These are phyloP conservation scores for Xylaria sp. DNA, from an alignment of 2,329 filamentous ascomycete genomes.

Conservation along the genomic window DNA sequence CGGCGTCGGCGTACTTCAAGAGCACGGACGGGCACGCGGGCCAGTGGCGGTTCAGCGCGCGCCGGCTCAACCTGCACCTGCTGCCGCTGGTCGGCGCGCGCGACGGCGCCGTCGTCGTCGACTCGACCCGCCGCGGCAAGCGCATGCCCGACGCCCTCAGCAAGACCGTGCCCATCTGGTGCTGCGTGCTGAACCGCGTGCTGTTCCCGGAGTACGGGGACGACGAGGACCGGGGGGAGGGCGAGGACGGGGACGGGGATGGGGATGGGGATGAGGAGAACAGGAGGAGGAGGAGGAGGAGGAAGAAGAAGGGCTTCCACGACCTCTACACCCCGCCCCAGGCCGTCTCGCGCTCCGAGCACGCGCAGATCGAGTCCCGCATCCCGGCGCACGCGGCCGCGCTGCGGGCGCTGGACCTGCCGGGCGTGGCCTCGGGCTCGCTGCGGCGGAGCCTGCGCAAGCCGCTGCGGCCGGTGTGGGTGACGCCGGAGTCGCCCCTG, in stretches of 20 bases:
- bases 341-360: slow-evolving; percentile 74
- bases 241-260: too few relatives aligned
- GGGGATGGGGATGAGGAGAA: slow-evolving; percentile 2
- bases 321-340: slow-evolving; percentile 71
- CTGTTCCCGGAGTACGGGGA: slow-evolving; percentile 64
- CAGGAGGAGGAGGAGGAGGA: slow-evolving; percentile 27
- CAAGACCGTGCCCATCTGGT: slow-evolving; percentile 95
- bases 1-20: slow-evolving; percentile 89
- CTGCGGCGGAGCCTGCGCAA: slow-evolving; percentile 64
- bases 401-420: slow-evolving; percentile 63
- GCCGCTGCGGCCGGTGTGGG: slow-evolving; percentile 78
- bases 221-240: too few relatives aligned
- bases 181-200: slow-evolving; percentile 77
- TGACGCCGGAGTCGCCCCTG: slow-evolving; percentile 68
- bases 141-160: slow-evolving; percentile 92
- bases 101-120: slow-evolving; percentile 84
- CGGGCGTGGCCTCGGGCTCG: slow-evolving; percentile 40
- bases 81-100: slow-evolving; percentile 66
- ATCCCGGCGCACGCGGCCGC: slow-evolving; percentile 58
- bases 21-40: slow-evolving; percentile 93
- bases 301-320: slow-evolving; percentile 40
- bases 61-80: slow-evolving; percentile 83
- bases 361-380: slow-evolving; percentile 72
- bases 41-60: slow-evolving; percentile 86
- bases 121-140: slow-evolving; percentile 91